Conservation (phyloP, 2,329 filamentous ascomycete species). For the Fusarium fracticaudum region DNA sequence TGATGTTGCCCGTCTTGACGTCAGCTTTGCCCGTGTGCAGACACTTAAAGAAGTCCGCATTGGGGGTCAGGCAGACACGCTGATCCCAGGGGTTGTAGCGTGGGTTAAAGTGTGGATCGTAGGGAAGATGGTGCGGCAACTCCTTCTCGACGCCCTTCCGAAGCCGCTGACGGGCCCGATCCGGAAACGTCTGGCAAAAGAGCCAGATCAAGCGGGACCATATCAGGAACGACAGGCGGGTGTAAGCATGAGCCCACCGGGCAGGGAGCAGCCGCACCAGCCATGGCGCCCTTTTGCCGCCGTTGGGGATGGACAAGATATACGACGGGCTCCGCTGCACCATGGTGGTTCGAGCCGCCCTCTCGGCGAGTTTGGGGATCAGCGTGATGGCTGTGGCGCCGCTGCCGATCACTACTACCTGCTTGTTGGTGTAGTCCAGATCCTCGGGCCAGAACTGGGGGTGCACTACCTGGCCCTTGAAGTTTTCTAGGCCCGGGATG, state of each 20-base stretch:
- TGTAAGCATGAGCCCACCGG: neutral
- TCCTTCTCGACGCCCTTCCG: neutral
- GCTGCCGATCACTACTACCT: neutral
- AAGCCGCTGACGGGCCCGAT: neutral
- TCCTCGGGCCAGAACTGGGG: neutral
- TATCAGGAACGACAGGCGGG: neutral
- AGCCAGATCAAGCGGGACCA: neutral
- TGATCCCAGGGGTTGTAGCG: neutral
- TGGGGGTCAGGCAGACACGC: neutral
- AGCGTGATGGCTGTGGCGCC: neutral
- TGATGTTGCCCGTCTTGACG: neutral
- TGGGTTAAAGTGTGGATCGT: neutral
- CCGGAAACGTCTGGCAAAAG: neutral
- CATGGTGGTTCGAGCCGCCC: neutral
- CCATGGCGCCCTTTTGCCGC: neutral
- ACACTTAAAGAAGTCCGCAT: neutral
- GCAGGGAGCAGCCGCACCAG: neutral
- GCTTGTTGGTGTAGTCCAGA: neutral
- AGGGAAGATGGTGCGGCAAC: neutral
- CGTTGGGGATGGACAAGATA: neutral
- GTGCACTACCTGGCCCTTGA: neutral
- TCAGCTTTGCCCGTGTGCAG: neutral
- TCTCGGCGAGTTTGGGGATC: neutral
- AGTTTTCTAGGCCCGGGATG: neutral
- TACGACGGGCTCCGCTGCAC: neutral